Conservation (phyloP, 495 filamentous ascomycete species). For the Parathielavia appendiculata region DNA sequence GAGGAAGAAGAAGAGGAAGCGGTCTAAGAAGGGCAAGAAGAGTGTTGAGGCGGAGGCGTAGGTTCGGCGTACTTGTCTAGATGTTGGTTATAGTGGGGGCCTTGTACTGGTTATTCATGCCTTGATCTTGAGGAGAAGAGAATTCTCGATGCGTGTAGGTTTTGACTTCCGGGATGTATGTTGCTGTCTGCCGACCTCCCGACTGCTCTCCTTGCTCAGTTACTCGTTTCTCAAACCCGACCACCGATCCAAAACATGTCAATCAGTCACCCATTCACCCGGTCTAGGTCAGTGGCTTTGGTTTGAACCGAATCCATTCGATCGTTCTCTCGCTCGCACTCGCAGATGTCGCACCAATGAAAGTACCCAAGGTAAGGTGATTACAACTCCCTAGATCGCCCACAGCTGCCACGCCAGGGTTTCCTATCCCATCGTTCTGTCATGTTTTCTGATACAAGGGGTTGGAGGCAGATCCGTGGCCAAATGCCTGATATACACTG, state of each 20-base stretch:
- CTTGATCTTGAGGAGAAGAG: background rate
- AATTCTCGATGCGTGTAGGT: background rate
- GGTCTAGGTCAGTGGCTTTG: background rate
- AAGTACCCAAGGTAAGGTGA: background rate
- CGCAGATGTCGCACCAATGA: slow-evolving; percentile 6
- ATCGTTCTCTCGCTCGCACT: background rate
- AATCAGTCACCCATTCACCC: background rate
- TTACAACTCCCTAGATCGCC: slow-evolving; percentile 5
- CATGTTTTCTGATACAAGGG: background rate
- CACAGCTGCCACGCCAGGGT: background rate
- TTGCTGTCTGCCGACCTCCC: too few relatives aligned
- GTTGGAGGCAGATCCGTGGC: too few relatives aligned
- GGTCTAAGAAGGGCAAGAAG: slow-evolving; percentile 36
- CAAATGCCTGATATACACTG: background rate
- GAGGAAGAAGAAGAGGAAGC: slow-evolving; percentile 50
- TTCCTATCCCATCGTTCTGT: background rate
- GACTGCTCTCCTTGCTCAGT: too few relatives aligned
- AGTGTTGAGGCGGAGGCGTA: slow-evolving; percentile 17
- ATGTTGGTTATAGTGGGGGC: slow-evolving; percentile 14
- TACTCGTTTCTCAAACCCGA: too few relatives aligned
- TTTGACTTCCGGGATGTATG: background rate
- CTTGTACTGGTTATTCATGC: slow-evolving; percentile 1
- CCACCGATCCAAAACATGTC: background rate
- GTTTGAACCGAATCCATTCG: background rate
- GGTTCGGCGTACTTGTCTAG: background rate